phyloP scores from a whole-genome alignment of 331 rosid species.

The Pyracantha coccinea region DNA sequence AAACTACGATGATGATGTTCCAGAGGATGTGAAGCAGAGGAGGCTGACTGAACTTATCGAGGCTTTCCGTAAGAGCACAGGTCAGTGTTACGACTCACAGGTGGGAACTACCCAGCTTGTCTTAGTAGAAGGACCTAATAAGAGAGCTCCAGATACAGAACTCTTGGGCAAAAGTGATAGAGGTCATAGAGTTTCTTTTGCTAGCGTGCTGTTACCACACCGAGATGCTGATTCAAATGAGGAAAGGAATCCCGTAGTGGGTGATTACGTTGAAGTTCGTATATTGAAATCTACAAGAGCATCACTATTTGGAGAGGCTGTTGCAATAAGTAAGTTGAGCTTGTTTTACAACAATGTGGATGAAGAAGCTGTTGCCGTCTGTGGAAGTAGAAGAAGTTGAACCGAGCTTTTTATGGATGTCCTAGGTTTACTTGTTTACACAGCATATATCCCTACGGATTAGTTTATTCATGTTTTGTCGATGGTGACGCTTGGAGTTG shows the following conservation, averaged over 20 bases:
- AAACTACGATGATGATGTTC: conserved; percentile 79
- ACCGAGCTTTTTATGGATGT: not conserved
- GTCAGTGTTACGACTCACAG: conserved; percentile 71
- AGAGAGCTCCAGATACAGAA: conserved; percentile 80
- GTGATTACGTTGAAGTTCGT: conserved; percentile 84
- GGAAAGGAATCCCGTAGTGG: conserved; percentile 51
- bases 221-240: conserved; percentile 41
- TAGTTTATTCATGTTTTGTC: not conserved
- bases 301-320: conserved; percentile 73
- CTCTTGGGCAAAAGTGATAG: conserved; percentile 91
- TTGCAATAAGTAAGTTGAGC: conserved; percentile 71
- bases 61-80: conserved; percentile 81
- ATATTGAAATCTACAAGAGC: conserved; percentile 77
- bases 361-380: conserved; percentile 44
- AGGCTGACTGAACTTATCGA: conserved; percentile 84
- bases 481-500: not conserved
- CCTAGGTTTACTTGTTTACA: not conserved
- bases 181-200: conserved; percentile 77
- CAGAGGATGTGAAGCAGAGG: conserved; percentile 87
- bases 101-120: conserved; percentile 78
- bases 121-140: conserved; percentile 89
- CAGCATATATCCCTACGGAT: not conserved
- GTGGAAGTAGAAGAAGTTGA: conserved; percentile 22
- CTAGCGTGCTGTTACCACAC: conserved; percentile 42
- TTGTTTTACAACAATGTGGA: conserved; percentile 38